A percentile compares a stretch with the other conserved stretches of the same genome.
Evolutionary conservation across 1,139 yeast genomes (phyloP).

Genomic region (Scheffersomyces illinoinensis): DNA sequence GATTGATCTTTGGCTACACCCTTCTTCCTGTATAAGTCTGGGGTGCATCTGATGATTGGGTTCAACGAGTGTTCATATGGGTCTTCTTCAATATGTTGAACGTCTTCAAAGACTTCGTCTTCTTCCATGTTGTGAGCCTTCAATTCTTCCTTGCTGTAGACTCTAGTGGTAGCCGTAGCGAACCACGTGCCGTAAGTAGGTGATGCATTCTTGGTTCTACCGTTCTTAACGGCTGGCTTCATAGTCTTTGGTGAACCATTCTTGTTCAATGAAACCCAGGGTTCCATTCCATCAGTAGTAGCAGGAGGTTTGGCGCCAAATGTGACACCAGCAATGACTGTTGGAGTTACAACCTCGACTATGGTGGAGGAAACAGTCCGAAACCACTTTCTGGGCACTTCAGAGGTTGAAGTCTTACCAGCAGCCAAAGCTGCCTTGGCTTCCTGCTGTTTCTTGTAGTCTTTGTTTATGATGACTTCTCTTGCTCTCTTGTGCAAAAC

Average conservation of each 20-base stretch:
- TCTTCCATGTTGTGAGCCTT: conserved; percentile 71
- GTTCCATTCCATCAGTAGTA: conserved; percentile 66
- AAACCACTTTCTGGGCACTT: conserved; percentile 63
- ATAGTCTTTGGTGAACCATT: conserved; percentile 83
- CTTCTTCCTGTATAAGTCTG: conserved; percentile 66
- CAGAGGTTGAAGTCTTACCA: conserved; percentile 9
- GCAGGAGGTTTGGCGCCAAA: conserved; percentile 72
- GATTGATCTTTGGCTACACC: conserved; percentile 56
- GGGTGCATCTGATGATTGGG: conserved; percentile 84
- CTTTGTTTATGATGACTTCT: conserved; percentile 42
- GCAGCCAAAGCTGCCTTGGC: conserved; percentile 13
- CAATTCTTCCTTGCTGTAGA: conserved; percentile 56
- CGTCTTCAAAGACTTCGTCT: conserved; percentile 57
- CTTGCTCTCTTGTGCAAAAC: conserved; percentile 31
- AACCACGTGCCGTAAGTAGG: conserved; percentile 81
- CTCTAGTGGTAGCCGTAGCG: conserved; percentile 64
- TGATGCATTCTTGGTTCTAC: conserved; percentile 59
- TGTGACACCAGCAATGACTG: conserved; percentile 79
- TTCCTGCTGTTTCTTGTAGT: conserved; percentile 35
- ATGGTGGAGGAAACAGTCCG: conserved; percentile 58
- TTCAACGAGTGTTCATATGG: conserved; percentile 65
- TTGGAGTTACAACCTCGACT: conserved; percentile 73
- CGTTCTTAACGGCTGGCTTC: conserved; percentile 70
- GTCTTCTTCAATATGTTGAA: conserved; percentile 61
- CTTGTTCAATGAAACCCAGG: conserved; percentile 80